Percentiles rank a stretch among this genome's conserved stretches.
Conservation (phyloP, 257 asterid genomes). For the Fraxinus cuspidata region DNA sequence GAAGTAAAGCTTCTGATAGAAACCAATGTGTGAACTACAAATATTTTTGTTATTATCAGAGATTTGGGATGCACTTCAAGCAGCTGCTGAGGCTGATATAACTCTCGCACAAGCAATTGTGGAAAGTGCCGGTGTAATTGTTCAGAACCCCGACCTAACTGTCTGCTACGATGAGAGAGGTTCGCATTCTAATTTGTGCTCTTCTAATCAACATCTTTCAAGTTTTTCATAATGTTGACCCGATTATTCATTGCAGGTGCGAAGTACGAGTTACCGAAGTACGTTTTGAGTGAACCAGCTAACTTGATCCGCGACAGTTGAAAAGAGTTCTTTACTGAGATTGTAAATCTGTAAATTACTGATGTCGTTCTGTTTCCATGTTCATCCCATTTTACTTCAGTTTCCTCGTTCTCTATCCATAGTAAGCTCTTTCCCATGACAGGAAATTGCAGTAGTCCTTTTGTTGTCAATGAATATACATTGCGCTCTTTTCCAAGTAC, state of each 20-base stretch:
- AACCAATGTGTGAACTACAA: neutral
- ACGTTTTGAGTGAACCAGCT: constrained; percentile 82
- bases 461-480: neutral
- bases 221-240: neutral
- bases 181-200: constrained; percentile 17
- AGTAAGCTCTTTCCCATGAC: neutral
- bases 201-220: neutral
- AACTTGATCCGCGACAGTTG: constrained; percentile 65
- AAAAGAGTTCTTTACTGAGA: neutral
- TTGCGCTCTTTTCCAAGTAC: neutral
- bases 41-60: constrained; percentile 40
- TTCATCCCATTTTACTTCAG: neutral
- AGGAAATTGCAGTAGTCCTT: neutral
- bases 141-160: constrained; percentile 78
- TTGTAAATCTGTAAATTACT: neutral
- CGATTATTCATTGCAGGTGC: constrained; percentile 59
- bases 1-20: neutral
- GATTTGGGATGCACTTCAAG: constrained; percentile 96
- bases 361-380: neutral
- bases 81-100: constrained; percentile 84
- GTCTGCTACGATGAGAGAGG: constrained; percentile 90
- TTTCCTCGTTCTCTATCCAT: neutral
- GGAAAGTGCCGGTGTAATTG: constrained; percentile 78
- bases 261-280: constrained; percentile 85
- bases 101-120: constrained; percentile 76